These are phyloP conservation scores for Coemansia sp. DNA, from an alignment of 192 early-diverging fungal species.

Conservation along the genomic window DNA sequence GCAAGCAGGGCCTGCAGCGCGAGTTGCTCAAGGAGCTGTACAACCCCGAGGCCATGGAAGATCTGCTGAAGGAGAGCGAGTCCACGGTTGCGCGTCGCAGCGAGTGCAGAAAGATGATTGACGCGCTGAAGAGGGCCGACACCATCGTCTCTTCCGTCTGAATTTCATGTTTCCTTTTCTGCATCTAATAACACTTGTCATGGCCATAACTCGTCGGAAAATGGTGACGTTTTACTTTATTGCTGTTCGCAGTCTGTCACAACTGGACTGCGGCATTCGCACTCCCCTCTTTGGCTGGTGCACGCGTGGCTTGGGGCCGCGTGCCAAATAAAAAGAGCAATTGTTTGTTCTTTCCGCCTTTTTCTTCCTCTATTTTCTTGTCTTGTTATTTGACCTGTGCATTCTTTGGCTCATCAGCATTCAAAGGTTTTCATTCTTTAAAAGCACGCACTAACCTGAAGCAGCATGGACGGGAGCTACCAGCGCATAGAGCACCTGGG, in stretches of 20 bases:
- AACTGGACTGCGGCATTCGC: not conserved
- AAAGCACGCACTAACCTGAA: not conserved
- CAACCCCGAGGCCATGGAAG: conserved; percentile 91
- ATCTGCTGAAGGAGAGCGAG: conserved; percentile 95
- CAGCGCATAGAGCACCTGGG: conserved; percentile 89
- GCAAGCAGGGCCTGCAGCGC: conserved; percentile 93
- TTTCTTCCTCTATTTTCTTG: not conserved
- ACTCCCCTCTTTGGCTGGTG: not conserved
- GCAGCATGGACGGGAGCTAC: conserved; percentile 56
- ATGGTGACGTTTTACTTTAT: too few relatives aligned
- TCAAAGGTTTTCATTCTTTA: not conserved
- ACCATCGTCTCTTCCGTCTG: conserved; percentile 49
- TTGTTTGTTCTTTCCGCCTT: too few relatives aligned
- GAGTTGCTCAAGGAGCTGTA: conserved; percentile 95
- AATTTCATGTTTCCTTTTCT: not conserved
- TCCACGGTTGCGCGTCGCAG: conserved; percentile 82
- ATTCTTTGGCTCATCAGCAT: not conserved
- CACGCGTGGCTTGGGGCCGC: too few relatives aligned
- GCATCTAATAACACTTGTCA: not conserved
- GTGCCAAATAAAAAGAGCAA: too few relatives aligned
- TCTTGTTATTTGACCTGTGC: not conserved
- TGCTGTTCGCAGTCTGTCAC: conserved; percentile 1
- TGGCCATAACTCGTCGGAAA: not conserved
- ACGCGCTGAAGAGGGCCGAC: conserved; percentile 62
- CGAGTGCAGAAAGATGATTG: conserved; percentile 99